Conservation (phyloP, 2,329 filamentous ascomycete genomes). For the Ophiosphaerella herpotricha region DNA sequence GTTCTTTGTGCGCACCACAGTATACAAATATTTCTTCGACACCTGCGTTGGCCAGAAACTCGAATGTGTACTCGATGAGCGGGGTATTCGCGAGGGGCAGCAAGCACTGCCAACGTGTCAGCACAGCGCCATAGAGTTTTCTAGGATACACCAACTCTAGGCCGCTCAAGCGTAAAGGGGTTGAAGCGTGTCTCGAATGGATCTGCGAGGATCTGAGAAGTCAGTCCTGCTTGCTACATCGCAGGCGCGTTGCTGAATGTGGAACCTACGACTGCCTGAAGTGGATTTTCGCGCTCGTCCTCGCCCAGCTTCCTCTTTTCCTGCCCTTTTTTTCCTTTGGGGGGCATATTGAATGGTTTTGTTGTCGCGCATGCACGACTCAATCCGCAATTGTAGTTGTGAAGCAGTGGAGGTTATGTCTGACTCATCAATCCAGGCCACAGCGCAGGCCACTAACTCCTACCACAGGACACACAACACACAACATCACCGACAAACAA, state of each 20-base stretch:
- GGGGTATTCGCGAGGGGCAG: constrained; percentile 91
- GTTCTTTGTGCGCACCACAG: constrained; percentile 82
- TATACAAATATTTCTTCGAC: constrained; percentile 96
- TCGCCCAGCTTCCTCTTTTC: constrained; percentile 50
- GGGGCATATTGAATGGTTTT: constrained; percentile 47
- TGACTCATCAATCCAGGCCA: no score
- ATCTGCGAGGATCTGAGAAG: constrained; percentile 78
- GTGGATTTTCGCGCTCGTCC: constrained; percentile 64
- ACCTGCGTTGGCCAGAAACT: constrained; percentile 92
- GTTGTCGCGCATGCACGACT: background rate
- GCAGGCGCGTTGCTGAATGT: constrained; percentile 5
- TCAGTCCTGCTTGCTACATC: constrained; percentile 19
- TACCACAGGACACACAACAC: no score
- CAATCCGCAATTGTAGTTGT: no score
- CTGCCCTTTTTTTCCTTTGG: constrained; percentile 54
- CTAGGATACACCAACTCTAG: constrained; percentile 66
- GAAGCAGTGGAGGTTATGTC: no score
- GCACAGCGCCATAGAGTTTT: constrained; percentile 5
- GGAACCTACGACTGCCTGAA: constrained; percentile 64
- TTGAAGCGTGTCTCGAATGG: constrained; percentile 91
- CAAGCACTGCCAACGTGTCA: constrained; percentile 69
- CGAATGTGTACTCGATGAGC: constrained; percentile 95
- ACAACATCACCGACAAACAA: no score
- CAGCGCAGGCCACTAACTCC: no score
- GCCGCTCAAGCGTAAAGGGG: constrained; percentile 86